phyloP scores from a whole-genome alignment of 2,329 filamentous ascomycete species.

The Pseudogymnoascus sp. region DNA sequence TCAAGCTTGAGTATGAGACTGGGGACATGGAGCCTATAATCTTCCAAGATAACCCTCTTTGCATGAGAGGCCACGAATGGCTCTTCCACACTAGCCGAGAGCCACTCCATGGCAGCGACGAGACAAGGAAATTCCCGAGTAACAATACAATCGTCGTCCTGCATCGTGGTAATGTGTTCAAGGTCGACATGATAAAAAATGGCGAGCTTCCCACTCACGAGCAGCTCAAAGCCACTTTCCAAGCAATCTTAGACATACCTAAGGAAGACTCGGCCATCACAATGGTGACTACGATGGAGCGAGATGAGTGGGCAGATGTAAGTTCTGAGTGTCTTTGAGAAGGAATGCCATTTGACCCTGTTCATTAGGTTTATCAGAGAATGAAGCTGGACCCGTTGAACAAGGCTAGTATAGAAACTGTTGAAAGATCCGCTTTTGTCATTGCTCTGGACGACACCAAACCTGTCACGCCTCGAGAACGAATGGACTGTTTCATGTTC shows the following conservation, averaged over 20 bases:
- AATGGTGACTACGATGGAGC: conserved; percentile 21
- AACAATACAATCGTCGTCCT: conserved; percentile 24
- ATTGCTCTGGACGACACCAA: conserved; percentile 21
- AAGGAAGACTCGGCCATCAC: conserved; percentile 16
- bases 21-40: conserved; percentile 15
- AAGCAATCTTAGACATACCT: conserved; percentile 18
- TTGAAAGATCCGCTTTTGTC: conserved; percentile 22
- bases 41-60: conserved; percentile 19
- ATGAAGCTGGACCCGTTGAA: conserved; percentile 15
- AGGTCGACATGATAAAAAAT: conserved; percentile 18
- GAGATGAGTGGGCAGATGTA: conserved; percentile 22
- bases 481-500: conserved; percentile 17
- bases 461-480: conserved; percentile 17
- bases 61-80: conserved; percentile 21
- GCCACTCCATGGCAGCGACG: conserved; percentile 19
- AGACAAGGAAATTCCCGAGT: conserved; percentile 20
- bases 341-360: background rate
- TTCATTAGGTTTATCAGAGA: background rate
- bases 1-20: conserved; percentile 20
- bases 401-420: conserved; percentile 11
- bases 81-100: conserved; percentile 26
- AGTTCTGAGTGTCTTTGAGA: background rate
- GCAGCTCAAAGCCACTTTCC: conserved; percentile 18
- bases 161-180: conserved; percentile 24
- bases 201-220: conserved; percentile 11